Evolutionary conservation across 2,329 filamentous ascomycete genomes (phyloP).

Genomic region (Botrytis fabae): DNA sequence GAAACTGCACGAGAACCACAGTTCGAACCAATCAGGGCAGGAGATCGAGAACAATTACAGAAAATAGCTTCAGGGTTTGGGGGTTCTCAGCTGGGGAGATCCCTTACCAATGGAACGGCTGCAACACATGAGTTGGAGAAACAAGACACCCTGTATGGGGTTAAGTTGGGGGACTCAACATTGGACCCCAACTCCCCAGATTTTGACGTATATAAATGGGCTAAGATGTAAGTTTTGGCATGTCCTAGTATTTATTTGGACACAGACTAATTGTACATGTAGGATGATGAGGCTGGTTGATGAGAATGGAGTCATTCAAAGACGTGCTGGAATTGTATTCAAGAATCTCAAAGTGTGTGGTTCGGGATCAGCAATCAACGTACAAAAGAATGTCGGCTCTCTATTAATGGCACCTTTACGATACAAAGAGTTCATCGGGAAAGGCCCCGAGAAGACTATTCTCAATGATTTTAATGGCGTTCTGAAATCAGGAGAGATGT

Average conservation of each 20-base stretch:
- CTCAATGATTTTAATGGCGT: slow-evolving; percentile 64
- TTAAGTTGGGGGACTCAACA: slow-evolving; percentile 48
- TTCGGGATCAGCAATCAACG: slow-evolving; percentile 64
- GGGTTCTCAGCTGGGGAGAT: slow-evolving; percentile 26
- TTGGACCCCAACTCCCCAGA: slow-evolving; percentile 52
- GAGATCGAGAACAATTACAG: slow-evolving; percentile 35
- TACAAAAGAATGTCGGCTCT: slow-evolving; percentile 67
- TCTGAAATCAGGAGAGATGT: slow-evolving; percentile 63
- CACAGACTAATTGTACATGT: background rate
- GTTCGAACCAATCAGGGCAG: slow-evolving; percentile 34
- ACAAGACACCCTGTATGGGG: slow-evolving; percentile 40
- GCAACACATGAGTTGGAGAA: slow-evolving; percentile 26
- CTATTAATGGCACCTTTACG: slow-evolving; percentile 59
- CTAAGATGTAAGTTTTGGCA: slow-evolving; percentile 29
- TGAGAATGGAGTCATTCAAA: slow-evolving; percentile 55
- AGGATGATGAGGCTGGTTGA: slow-evolving; percentile 48
- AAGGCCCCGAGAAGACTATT: slow-evolving; percentile 57
- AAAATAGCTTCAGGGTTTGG: slow-evolving; percentile 36
- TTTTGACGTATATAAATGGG: slow-evolving; percentile 35
- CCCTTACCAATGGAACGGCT: background rate
- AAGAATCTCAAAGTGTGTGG: slow-evolving; percentile 66
- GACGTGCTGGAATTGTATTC: slow-evolving; percentile 61
- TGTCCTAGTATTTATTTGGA: background rate
- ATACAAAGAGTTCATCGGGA: slow-evolving; percentile 55
- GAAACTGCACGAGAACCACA: slow-evolving; percentile 28